A percentile compares a stretch with the other conserved stretches of the same genome.
These are phyloP conservation scores for Strobilomyces echinocephalus DNA, from an alignment of 768 basidiomycete genomes.

Conservation along the genomic window DNA sequence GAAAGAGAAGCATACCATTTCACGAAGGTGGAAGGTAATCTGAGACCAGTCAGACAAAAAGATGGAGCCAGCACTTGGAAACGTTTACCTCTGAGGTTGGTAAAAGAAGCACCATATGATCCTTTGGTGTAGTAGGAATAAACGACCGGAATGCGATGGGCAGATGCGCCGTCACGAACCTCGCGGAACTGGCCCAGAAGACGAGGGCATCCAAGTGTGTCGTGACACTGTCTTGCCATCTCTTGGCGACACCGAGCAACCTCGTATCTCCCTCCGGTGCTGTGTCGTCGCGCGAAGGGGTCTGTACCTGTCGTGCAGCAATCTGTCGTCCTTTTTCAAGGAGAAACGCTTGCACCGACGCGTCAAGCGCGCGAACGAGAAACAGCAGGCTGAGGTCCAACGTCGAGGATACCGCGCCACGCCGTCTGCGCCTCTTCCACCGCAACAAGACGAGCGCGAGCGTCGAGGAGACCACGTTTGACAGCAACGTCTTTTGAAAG, in stretches of 20 bases:
- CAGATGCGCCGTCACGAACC: conserved; percentile 39
- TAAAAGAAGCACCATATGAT: conserved; percentile 92
- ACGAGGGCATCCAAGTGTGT: conserved; percentile 60
- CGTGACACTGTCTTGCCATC: conserved; percentile 33
- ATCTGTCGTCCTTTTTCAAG: conserved; percentile 20
- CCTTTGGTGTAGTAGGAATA: conserved; percentile 34
- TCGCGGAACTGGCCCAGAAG: conserved; percentile 75
- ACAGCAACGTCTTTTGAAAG: conserved; percentile 52
- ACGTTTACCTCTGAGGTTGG: conserved; percentile 56
- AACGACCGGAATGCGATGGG: background rate
- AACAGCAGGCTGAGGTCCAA: conserved; percentile 66
- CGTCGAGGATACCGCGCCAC: conserved; percentile 43
- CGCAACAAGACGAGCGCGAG: conserved; percentile 58
- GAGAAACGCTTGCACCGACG: conserved; percentile 49
- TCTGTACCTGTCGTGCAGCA: background rate
- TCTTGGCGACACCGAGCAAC: conserved; percentile 15
- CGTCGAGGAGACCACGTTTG: conserved; percentile 52
- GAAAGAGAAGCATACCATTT: conserved; percentile 45
- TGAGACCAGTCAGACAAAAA: conserved; percentile 17
- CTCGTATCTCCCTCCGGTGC: background rate
- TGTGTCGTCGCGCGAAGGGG: background rate
- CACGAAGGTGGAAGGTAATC: conserved; percentile 44
- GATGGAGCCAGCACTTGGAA: background rate
- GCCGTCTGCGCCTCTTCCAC: conserved; percentile 33
- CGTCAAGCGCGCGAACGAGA: conserved; percentile 66